A percentile compares a stretch with the other conserved stretches of the same genome.
Evolutionary conservation across 345 rosid genomes (phyloP).

Genomic region (Mallotus nudiflorus): DNA sequence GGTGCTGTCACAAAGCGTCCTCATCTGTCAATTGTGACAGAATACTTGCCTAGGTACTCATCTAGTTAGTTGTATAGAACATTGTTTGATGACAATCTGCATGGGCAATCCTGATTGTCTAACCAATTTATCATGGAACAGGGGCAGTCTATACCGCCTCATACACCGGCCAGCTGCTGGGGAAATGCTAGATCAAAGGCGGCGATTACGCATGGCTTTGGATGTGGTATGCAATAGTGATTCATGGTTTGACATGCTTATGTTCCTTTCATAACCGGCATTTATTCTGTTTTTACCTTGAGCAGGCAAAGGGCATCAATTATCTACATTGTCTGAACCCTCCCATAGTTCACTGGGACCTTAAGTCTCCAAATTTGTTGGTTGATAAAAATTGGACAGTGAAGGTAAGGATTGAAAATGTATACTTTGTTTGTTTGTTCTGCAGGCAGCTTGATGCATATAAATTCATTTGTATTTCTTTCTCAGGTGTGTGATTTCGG

Average conservation of each 20-base stretch:
- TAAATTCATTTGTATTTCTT: slow-evolving; percentile 11
- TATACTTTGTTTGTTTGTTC: not conserved
- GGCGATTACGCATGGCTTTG: slow-evolving; percentile 85
- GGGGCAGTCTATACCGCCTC: slow-evolving; percentile 94
- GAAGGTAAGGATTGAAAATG: slow-evolving; percentile 48
- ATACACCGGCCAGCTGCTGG: slow-evolving; percentile 87
- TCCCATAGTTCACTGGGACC: slow-evolving; percentile 97
- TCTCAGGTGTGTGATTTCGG: slow-evolving; percentile 93
- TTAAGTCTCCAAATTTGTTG: slow-evolving; percentile 89
- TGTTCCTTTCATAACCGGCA: not conserved
- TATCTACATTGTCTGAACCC: slow-evolving; percentile 90
- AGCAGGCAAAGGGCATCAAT: slow-evolving; percentile 95
- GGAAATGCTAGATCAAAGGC: slow-evolving; percentile 82
- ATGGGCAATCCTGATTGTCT: not conserved
- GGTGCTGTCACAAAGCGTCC: slow-evolving; percentile 95
- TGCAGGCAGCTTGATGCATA: not conserved
- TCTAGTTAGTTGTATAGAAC: not conserved
- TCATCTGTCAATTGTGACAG: slow-evolving; percentile 87
- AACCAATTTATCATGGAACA: slow-evolving; percentile 27
- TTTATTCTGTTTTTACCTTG: slow-evolving; percentile 16
- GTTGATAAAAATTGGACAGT: slow-evolving; percentile 97
- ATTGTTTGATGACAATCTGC: not conserved
- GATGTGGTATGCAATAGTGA: slow-evolving; percentile 69
- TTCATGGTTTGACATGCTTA: too few relatives aligned
- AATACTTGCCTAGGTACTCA: slow-evolving; percentile 81